Conservation (phyloP, 768 basidiomycete species). For the Trametes coccinea region DNA sequence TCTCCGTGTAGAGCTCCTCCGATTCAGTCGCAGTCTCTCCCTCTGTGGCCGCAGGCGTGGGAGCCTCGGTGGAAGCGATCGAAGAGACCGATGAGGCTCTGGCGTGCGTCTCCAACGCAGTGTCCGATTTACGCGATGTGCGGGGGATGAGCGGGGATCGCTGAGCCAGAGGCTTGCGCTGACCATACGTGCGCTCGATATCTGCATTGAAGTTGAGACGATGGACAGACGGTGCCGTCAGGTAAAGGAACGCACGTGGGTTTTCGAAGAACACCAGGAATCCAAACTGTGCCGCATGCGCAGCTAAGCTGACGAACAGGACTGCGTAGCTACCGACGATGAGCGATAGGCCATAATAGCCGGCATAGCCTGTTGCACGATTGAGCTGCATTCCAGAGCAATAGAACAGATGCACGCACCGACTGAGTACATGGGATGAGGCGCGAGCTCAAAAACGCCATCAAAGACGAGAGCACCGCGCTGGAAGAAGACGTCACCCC, state of each 20-base stretch:
- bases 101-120: slow-evolving; percentile 13
- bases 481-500: slow-evolving; percentile 93
- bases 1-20: slow-evolving; percentile 61
- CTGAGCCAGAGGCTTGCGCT: slow-evolving; percentile 85
- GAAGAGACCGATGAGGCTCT: slow-evolving; percentile 31
- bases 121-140: slow-evolving; percentile 20
- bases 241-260: slow-evolving; percentile 64
- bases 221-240: neutral
- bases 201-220: slow-evolving; percentile 17
- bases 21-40: slow-evolving; percentile 76
- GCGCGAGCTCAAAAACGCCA: slow-evolving; percentile 93
- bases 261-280: slow-evolving; percentile 97
- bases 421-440: slow-evolving; percentile 96
- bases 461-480: slow-evolving; percentile 94
- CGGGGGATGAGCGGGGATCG: slow-evolving; percentile 63
- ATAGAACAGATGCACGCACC: slow-evolving; percentile 38
- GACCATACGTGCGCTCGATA: slow-evolving; percentile 74
- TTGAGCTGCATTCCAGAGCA: neutral
- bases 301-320: slow-evolving; percentile 89
- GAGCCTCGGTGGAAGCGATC: slow-evolving; percentile 20
- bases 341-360: slow-evolving; percentile 94
- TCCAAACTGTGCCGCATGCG: slow-evolving; percentile 94
- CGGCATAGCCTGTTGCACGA: slow-evolving; percentile 74
- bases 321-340: slow-evolving; percentile 88
- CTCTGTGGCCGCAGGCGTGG: slow-evolving; percentile 68